Evolutionary conservation across 164 flowering plant genomes (phyloP).

Genomic region (Paratinospora sagittata): DNA sequence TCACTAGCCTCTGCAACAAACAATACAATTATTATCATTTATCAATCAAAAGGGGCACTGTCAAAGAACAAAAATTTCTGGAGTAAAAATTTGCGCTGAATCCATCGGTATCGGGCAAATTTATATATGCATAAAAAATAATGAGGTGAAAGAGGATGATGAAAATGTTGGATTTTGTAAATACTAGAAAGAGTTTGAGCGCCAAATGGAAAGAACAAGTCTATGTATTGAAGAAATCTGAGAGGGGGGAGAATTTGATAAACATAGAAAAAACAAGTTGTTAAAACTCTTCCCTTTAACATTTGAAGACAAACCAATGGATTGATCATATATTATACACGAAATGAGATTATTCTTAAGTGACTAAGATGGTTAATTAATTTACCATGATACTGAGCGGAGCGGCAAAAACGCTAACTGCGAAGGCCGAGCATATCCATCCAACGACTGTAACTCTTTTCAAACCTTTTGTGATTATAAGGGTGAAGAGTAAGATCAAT

Average conservation of each 20-base stretch:
- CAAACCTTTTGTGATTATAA: slow-evolving; percentile 18
- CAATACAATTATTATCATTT: no score
- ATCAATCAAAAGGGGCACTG: no score
- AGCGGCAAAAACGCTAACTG: slow-evolving; percentile 60
- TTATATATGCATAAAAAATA: no score
- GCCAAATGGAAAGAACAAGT: background rate
- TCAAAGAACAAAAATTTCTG: no score
- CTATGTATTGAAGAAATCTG: background rate
- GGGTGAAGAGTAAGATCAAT: slow-evolving; percentile 32
- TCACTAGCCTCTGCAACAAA: slow-evolving; percentile 52
- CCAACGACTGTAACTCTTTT: slow-evolving; percentile 37
- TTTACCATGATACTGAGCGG: slow-evolving; percentile 72
- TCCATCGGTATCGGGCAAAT: no score
- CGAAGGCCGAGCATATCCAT: slow-evolving; percentile 57
- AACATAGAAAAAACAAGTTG: background rate
- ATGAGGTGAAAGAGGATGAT: background rate
- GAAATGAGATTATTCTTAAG: background rate
- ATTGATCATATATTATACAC: background rate
- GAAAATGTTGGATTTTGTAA: background rate
- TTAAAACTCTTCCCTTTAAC: background rate
- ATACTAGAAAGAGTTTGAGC: background rate
- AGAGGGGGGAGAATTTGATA: background rate
- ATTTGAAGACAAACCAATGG: background rate
- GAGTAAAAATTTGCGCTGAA: no score
- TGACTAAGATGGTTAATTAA: background rate